Base-by-base conservation (phyloP, 352 stramenopile species). In the Pythium vanterpoolii region DNA sequence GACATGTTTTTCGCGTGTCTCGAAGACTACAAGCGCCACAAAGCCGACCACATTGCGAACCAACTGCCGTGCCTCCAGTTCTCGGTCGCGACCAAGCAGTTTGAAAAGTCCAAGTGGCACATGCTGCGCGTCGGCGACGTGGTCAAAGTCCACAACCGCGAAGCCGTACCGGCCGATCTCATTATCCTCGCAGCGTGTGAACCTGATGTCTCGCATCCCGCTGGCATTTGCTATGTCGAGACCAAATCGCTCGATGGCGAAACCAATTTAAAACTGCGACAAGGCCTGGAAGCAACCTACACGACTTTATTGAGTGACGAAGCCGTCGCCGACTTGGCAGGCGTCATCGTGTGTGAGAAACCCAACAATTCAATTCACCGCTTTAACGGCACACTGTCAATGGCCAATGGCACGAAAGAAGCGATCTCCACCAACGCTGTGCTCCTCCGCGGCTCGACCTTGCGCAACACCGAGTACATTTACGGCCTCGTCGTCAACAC, bases 401-500 rank as follows among this genome's bases (percentile, higher is more conserved):
- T 96, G 14, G 23, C 76, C 16, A 68, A 67, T 43, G 74, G 76
- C 5, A 77, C 68, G 45, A 84, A 90, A 56, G 84, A 93, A 59
- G 76, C 82, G 10, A 86, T 96, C 47, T 78, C 89, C 8, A 79
- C 81, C 18, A 87, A 93, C 44, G 74, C 83, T 1, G 64, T 98
- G 13, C 68, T 97, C 24, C 68, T 98, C 23, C 85, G 93, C 3
- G 93, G 91, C 18, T 96, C 86, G 1, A 89, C 79, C 38, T 45
- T 98, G 11, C 84, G 92, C 8, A 97, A 97, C 68, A 97, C 92
- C 0, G 88, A 97, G 51, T 97, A 80, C 45, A 91, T 97, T 26
- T 95, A 96, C 51, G 89, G 90, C 0, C 59, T 97, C 5, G 87
- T 97, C 8, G 77, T 98, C 38, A 97, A 98, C 72, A 98, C 92